Evolutionary conservation across 2,329 filamentous ascomycete species (phyloP).

Genomic region (Aspergillus intermedius): DNA sequence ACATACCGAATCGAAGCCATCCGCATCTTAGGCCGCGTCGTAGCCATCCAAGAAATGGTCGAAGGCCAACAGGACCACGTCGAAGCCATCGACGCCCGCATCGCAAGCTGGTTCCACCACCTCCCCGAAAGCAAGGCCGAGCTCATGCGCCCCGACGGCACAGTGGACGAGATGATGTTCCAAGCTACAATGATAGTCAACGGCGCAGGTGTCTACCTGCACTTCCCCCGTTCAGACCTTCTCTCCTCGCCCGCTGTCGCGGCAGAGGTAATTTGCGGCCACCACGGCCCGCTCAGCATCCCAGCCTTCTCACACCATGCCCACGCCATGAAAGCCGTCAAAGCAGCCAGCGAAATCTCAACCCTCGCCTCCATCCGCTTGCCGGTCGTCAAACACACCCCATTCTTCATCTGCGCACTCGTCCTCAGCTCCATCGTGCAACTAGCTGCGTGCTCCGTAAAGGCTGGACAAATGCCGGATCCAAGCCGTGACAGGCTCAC

Average conservation of each 20-base stretch:
- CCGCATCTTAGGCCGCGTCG: slow-evolving; percentile 69
- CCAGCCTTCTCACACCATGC: slow-evolving; percentile 36
- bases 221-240: slow-evolving; percentile 72
- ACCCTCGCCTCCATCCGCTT: slow-evolving; percentile 57
- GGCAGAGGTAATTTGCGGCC: slow-evolving; percentile 44
- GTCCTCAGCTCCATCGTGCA: slow-evolving; percentile 75
- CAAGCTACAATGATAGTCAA: slow-evolving; percentile 76
- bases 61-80: slow-evolving; percentile 48
- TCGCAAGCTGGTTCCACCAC: slow-evolving; percentile 72
- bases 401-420: slow-evolving; percentile 76
- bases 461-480: slow-evolving; percentile 52
- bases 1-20: slow-evolving; percentile 77
- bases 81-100: slow-evolving; percentile 52
- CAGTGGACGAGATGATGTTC: slow-evolving; percentile 84
- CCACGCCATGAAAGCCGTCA: slow-evolving; percentile 74
- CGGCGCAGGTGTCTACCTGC: slow-evolving; percentile 61
- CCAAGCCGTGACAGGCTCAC: slow-evolving; percentile 62
- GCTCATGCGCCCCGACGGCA: slow-evolving; percentile 61
- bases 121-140: slow-evolving; percentile 66
- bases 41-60: slow-evolving; percentile 40
- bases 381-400: slow-evolving; percentile 65
- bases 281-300: slow-evolving; percentile 31
- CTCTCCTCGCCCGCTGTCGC: slow-evolving; percentile 47
- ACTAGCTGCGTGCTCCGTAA: slow-evolving; percentile 66
- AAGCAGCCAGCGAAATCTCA: slow-evolving; percentile 70